These are phyloP conservation scores for Vitis hybrid DNA, from an alignment of 177 flowering plant species.

Conservation along the genomic window DNA sequence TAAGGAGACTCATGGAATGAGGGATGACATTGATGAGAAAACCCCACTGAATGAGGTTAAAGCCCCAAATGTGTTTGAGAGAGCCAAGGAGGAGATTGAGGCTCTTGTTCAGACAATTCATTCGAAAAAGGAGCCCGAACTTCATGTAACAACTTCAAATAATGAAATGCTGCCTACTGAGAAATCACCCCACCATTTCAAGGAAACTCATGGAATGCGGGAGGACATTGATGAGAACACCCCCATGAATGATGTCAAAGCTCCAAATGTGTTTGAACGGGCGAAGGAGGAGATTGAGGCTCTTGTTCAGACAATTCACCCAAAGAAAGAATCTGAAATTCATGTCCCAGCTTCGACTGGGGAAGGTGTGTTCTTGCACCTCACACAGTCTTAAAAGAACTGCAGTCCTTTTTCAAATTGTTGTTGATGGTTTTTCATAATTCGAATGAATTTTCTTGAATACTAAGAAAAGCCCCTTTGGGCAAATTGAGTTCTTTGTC, in stretches of 20 bases:
- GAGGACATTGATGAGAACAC: constrained; percentile 39
- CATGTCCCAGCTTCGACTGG: not conserved
- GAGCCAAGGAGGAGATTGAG: too few relatives aligned
- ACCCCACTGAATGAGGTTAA: too few relatives aligned
- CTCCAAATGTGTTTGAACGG: constrained; percentile 50
- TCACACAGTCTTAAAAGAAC: too few relatives aligned
- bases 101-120: too few relatives aligned
- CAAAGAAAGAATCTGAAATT: constrained; percentile 32
- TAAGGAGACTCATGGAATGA: too few relatives aligned
- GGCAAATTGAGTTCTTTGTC: not conserved
- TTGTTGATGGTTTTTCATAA: not conserved
- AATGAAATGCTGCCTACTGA: constrained; percentile 17
- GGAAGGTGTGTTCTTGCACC: too few relatives aligned
- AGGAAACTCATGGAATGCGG: constrained; percentile 47
- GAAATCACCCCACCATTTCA: constrained; percentile 26
- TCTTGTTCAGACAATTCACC: constrained; percentile 34
- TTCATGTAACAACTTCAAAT: too few relatives aligned
- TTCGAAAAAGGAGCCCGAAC: too few relatives aligned
- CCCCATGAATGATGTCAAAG: constrained; percentile 34
- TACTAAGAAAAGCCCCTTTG: not conserved
- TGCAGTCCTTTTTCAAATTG: too few relatives aligned
- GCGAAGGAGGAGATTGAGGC: constrained; percentile 64
- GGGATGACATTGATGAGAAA: too few relatives aligned
- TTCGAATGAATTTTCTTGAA: not conserved
- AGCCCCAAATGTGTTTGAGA: too few relatives aligned